These are phyloP conservation scores for Bipolaris gigantea DNA, from an alignment of 2,329 filamentous ascomycete species.

Conservation along the genomic window DNA sequence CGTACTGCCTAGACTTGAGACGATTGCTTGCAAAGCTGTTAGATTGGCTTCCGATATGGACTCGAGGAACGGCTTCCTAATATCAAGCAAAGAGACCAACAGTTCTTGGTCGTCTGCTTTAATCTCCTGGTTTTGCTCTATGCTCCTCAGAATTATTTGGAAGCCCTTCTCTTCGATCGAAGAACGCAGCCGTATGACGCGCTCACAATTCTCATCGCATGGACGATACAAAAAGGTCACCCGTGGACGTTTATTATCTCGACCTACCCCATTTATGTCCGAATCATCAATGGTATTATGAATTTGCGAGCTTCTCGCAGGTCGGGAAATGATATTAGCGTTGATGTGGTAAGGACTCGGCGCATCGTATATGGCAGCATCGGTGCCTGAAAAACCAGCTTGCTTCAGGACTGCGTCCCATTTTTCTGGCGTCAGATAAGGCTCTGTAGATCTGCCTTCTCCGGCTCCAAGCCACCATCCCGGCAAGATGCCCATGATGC, in stretches of 20 bases:
- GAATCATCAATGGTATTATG: not conserved
- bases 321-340: not conserved
- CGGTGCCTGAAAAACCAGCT: not conserved
- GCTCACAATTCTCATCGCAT: not conserved
- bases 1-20: not conserved
- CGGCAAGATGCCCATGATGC: not conserved
- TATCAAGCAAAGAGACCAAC: not conserved
- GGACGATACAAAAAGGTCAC: not conserved
- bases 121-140: not conserved
- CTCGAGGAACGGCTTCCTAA: not conserved
- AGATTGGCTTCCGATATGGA: not conserved
- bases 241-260: not conserved
- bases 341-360: not conserved
- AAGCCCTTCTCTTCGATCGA: not conserved
- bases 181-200: not conserved
- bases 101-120: not conserved
- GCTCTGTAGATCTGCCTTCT: not conserved
- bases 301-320: not conserved
- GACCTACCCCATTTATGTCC: not conserved
- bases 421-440: not conserved
- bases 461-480: not conserved
- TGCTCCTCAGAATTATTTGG: not conserved
- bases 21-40: not conserved
- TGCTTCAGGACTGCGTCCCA: not conserved
- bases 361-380: not conserved